Base-by-base conservation (phyloP, 2,329 filamentous ascomycete species). In the Ceratocystis cacaofunesta region DNA sequence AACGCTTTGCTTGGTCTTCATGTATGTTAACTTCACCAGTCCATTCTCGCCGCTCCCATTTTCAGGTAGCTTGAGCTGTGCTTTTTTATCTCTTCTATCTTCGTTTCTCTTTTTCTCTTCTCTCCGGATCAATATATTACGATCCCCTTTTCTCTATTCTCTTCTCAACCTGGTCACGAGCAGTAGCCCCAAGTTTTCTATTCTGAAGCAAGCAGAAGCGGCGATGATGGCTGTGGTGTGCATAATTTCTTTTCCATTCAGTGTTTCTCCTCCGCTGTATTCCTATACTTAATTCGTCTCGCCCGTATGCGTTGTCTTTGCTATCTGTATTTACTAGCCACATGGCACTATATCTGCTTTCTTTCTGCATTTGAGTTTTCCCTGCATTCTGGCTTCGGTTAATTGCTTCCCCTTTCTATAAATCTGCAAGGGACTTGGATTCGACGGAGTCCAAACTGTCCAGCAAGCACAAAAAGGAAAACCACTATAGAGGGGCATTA, bases 1-100 rank as follows among this genome's bases (percentile, higher is more conserved):
- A 82, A 85, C 83, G 82, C 85, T 83, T 83, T 85, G 82, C 79
- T 80, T 78, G 76, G 76, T 72, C 76, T 76, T 77, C 75, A 83
- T 86, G 84, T 86, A 86, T 79, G 83, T 85, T 86, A 86, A 85
- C 78, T 75, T 72, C 71, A 65, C 75, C 74, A 70, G 69, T 72
- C 48, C 55, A 30, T 25, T 60, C 58, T 50, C 25, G 63, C 63
- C 52, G 28, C 62, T 52, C 46, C 60, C 28, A 12, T 57, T 25
- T 58, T 12, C 55, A 36, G 55, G 25, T 58, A 58, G 55, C 55
- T 58, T 58, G 32, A 41, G 58, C 58, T 32, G n/a, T 58, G 61
- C 46, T 63, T 17, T 30, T 25, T 57, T 32, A 7, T 32, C 6
- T 63, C 52, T 55, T 63, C 48, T 63, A 62, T 65, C 44, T 61